Percentiles rank a stretch among this genome's conserved stretches.
Evolutionary conservation across 495 filamentous ascomycete species (phyloP).

Genomic region (Tricharina praecox): DNA sequence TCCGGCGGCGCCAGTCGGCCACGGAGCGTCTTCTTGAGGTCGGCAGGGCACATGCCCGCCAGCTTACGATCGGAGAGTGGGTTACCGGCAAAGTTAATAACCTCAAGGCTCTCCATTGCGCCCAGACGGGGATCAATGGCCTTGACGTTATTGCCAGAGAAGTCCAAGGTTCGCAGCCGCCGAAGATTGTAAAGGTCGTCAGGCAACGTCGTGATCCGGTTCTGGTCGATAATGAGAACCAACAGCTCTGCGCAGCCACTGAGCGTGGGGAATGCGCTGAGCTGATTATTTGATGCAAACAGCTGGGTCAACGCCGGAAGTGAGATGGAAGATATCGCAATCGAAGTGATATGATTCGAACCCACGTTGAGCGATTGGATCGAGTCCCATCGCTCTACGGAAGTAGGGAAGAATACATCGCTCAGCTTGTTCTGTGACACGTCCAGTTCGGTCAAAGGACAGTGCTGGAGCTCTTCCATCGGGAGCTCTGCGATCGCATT

Average conservation of each 20-base stretch:
- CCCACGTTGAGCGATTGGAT: slow-evolving; percentile 62
- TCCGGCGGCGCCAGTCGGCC: slow-evolving; percentile 45
- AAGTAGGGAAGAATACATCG: slow-evolving; percentile 50
- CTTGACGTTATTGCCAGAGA: slow-evolving; percentile 68
- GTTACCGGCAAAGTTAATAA: slow-evolving; percentile 64
- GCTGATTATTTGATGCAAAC: slow-evolving; percentile 56
- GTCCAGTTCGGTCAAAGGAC: slow-evolving; percentile 57
- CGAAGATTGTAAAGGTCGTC: slow-evolving; percentile 50
- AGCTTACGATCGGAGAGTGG: slow-evolving; percentile 76
- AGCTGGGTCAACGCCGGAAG: slow-evolving; percentile 62
- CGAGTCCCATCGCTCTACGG: slow-evolving; percentile 38
- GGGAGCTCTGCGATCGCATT: slow-evolving; percentile 58
- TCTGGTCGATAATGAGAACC: slow-evolving; percentile 62
- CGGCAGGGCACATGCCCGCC: slow-evolving; percentile 57
- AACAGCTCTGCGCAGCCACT: slow-evolving; percentile 52
- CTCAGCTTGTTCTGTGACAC: slow-evolving; percentile 64
- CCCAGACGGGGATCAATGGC: slow-evolving; percentile 60
- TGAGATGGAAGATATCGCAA: slow-evolving; percentile 37
- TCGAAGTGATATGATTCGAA: slow-evolving; percentile 48
- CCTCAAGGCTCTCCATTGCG: slow-evolving; percentile 57
- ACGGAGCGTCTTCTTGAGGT: slow-evolving; percentile 61
- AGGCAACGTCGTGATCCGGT: slow-evolving; percentile 56
- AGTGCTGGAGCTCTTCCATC: slow-evolving; percentile 43
- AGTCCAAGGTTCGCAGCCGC: slow-evolving; percentile 55
- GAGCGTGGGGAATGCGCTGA: slow-evolving; percentile 53